Evolutionary conservation across 352 stramenopile species (phyloP), one percentile per base, ranked within the genome.

Genomic region (Pilasporangium apinafurcum): DNA sequence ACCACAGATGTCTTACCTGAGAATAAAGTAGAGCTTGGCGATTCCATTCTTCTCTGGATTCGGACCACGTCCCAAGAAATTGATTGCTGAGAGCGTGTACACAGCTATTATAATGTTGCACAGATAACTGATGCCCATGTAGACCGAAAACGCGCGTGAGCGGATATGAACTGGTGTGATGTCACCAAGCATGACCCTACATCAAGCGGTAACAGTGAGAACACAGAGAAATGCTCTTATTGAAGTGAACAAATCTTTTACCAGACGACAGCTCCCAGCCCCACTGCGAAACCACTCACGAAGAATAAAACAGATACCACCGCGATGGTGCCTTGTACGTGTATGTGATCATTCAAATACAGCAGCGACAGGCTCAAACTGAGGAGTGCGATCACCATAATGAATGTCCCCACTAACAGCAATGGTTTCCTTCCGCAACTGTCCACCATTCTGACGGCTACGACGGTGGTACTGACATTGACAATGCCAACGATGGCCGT

Each of bases 91-190:
- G 17, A 91, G 56, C 24, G 73, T 92, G 53, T 71, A 85, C 17
- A 83, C 66, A 14, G 82, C 76, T 28, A 93, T 72, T 20, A 85
- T 17, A 18, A 91, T 84, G 57, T 96, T 96, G 55, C 79, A 87
- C 8, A 87, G 57, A 56, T 92, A 96, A 48, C 83, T 92, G 24
- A 75, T 59, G 9, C 65, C 68, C 72, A 95, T 92, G 51, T 91
- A 95, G 25, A 96, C 59, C 24, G 75, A 64, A 27, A 95, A 92
- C 21, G 82, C 85, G 25, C 72, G 82, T 13, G 78, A 79, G 14
- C 86, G 76, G 26, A 96, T 85, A 33, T 87, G 63, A 27, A 92
- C 88, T 0, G 83, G 83, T 5, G 91, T 93, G 41, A 96, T 91
- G 35, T 96, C 85, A 14, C 72, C 75, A 20, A 96, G 52, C 16